phyloP scores from a whole-genome alignment of 2,329 filamentous ascomycete species.

The Penicillium sp. region DNA sequence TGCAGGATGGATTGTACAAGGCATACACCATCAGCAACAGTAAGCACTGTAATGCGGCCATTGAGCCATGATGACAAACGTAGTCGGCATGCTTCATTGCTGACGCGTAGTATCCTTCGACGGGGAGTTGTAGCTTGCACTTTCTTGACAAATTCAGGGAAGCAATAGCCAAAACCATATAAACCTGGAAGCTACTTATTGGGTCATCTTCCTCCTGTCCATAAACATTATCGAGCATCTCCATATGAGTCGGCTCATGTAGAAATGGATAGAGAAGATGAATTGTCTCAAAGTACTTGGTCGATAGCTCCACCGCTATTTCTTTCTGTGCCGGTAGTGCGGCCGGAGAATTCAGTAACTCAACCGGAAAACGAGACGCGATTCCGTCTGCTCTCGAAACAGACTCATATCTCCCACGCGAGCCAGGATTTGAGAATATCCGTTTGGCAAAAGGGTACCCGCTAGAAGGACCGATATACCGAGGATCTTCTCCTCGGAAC shows the following conservation, averaged over 20 bases:
- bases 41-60: conserved; percentile 49
- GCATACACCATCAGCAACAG: conserved; percentile 44
- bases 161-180: conserved; percentile 52
- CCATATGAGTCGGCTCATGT: conserved; percentile 42
- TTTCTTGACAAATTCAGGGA: conserved; percentile 45
- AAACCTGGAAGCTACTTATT: conserved; percentile 44
- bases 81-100: conserved; percentile 48
- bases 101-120: conserved; percentile 48
- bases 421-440: conserved; percentile 40
- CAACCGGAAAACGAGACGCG: conserved; percentile 21
- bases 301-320: conserved; percentile 40
- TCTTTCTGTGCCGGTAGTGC: conserved; percentile 29
- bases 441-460: conserved; percentile 53
- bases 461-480: conserved; percentile 55
- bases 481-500: conserved; percentile 39
- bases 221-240: conserved; percentile 35
- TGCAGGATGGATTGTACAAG: conserved; percentile 48
- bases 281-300: conserved; percentile 48
- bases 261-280: conserved; percentile 51
- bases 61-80: conserved; percentile 47
- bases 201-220: conserved; percentile 22
- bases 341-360: conserved; percentile 26
- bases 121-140: conserved; percentile 43
- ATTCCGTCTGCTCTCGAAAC: conserved; percentile 10
- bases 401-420: conserved; percentile 17